Percentiles rank a stretch among this genome's conserved stretches.
phyloP scores from a whole-genome alignment of 768 basidiomycete species.

The Serendipita indica region DNA sequence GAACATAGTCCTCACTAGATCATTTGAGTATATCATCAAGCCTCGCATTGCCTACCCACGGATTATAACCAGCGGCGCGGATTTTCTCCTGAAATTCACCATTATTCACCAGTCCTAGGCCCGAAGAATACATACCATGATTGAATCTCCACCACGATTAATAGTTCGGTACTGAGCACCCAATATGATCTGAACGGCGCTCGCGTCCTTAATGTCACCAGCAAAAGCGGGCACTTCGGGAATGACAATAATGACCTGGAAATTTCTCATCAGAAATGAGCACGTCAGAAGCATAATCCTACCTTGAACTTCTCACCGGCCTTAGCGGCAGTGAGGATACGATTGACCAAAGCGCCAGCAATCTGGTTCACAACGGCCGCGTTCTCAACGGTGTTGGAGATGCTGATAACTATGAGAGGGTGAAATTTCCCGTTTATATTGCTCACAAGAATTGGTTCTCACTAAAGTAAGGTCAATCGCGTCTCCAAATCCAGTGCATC shows the following conservation, averaged over 20 bases:
- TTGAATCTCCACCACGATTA: constrained; percentile 75
- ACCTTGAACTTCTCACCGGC: constrained; percentile 67
- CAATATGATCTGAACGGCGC: constrained; percentile 65
- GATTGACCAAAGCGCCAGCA: constrained; percentile 63
- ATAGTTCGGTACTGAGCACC: constrained; percentile 79
- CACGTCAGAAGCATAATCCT: constrained; percentile 1
- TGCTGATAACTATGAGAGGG: constrained; percentile 29
- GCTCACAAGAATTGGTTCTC: constrained; percentile 82
- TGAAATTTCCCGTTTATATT: neutral
- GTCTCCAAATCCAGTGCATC: constrained; percentile 8
- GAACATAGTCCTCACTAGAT: constrained; percentile 58
- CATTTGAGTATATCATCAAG: constrained; percentile 19
- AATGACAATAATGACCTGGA: constrained; percentile 68
- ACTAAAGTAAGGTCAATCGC: constrained; percentile 18
- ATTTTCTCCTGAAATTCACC: constrained; percentile 49
- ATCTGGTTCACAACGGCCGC: constrained; percentile 71
- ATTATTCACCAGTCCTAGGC: too few relatives aligned
- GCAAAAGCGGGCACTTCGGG: constrained; percentile 89
- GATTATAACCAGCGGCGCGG: constrained; percentile 59
- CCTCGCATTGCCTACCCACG: constrained; percentile 32
- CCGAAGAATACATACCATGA: constrained; percentile 23
- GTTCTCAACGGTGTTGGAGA: constrained; percentile 51
- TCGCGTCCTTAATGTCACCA: constrained; percentile 57
- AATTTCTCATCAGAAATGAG: neutral
- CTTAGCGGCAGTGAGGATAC: constrained; percentile 68